A percentile compares a stretch with the other conserved stretches of the same genome.
Conservation (phyloP, 176 grass and related monocot genomes). For the Bromus sterilis region DNA sequence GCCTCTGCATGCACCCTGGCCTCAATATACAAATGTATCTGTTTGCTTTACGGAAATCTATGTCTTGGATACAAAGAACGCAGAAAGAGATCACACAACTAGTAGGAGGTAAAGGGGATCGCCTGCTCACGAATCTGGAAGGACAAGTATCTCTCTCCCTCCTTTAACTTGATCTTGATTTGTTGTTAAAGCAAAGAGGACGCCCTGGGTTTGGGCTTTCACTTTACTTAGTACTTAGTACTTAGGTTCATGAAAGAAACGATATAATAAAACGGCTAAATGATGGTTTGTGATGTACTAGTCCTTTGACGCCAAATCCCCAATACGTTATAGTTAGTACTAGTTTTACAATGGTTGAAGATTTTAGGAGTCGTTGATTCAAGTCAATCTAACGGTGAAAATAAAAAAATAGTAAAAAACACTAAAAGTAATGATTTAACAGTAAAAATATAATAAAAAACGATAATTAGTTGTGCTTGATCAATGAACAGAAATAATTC, state of each 20-base stretch:
- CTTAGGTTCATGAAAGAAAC: not conserved
- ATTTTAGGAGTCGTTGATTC: no score
- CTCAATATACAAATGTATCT: not conserved
- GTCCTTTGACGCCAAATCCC: no score
- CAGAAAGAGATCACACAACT: not conserved
- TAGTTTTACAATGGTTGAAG: no score
- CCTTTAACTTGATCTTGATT: not conserved
- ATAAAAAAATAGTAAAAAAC: no score
- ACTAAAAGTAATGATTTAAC: no score
- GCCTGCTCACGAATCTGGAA: conserved; percentile 2
- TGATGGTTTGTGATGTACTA: no score
- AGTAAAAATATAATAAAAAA: no score
- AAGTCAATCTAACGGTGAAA: no score
- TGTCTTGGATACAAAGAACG: conserved; percentile 42
- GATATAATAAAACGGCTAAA: no score
- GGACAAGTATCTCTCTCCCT: not conserved
- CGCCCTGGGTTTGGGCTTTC: conserved; percentile 13
- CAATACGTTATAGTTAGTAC: no score
- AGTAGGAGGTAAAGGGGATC: not conserved
- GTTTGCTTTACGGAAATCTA: conserved; percentile 12
- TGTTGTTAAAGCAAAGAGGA: not conserved
- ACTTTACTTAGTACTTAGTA: not conserved
- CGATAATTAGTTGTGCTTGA: no score
- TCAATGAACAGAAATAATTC: no score
- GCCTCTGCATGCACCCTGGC: not conserved